Conservation (phyloP, 2,329 filamentous ascomycete genomes). For the Fusarium hainanense region DNA sequence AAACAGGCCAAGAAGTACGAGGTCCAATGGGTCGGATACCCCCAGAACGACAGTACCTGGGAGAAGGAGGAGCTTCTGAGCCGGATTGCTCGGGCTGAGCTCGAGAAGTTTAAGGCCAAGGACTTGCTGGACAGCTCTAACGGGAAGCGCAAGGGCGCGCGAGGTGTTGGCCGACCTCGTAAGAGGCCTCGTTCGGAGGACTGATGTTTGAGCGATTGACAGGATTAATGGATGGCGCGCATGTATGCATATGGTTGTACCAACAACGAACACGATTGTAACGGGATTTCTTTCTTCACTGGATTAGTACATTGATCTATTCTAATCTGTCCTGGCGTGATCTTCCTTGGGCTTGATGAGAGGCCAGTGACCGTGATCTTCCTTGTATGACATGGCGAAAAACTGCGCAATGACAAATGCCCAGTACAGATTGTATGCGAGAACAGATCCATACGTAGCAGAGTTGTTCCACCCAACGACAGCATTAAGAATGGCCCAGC, state of each 20-base stretch:
- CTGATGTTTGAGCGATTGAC: background rate
- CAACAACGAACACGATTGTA: slow-evolving; percentile 26
- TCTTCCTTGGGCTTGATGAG: slow-evolving; percentile 52
- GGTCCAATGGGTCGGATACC: slow-evolving; percentile 46
- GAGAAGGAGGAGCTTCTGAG: slow-evolving; percentile 41
- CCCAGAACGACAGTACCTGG: background rate
- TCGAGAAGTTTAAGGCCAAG: slow-evolving; percentile 44
- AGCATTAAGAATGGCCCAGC: slow-evolving; percentile 90
- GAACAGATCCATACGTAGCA: slow-evolving; percentile 86
- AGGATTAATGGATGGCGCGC: background rate
- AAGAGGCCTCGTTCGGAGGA: slow-evolving; percentile 38
- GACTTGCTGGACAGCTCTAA: slow-evolving; percentile 12
- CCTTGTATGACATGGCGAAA: slow-evolving; percentile 72
- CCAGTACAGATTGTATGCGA: slow-evolving; percentile 92
- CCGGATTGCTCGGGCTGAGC: slow-evolving; percentile 40
- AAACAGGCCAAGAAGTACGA: slow-evolving; percentile 41
- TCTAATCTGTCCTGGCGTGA: slow-evolving; percentile 7
- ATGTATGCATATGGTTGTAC: slow-evolving; percentile 20
- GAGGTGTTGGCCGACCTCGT: slow-evolving; percentile 41
- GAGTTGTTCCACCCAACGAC: slow-evolving; percentile 90
- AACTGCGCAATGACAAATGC: slow-evolving; percentile 78
- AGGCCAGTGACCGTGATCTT: slow-evolving; percentile 65
- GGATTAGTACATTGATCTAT: slow-evolving; percentile 2
- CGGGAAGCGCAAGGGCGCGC: slow-evolving; percentile 40
- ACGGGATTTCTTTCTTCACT: slow-evolving; percentile 23